Conservation (phyloP, 1,284 basidiomycete genomes). For the Vanrija pseudolonga region DNA sequence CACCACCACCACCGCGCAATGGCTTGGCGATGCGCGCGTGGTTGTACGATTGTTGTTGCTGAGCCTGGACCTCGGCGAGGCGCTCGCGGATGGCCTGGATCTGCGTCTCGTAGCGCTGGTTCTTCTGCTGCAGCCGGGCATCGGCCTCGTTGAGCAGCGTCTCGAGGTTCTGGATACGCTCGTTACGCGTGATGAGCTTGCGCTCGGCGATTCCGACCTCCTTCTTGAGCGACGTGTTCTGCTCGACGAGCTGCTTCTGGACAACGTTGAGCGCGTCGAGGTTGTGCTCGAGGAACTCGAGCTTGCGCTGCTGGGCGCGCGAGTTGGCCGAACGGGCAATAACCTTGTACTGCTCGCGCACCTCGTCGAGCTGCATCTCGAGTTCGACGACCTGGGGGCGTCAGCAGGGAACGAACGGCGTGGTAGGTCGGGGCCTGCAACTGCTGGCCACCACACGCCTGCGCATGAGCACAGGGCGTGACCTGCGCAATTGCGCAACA, state of each 20-base stretch:
- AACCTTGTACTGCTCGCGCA: conserved; percentile 98
- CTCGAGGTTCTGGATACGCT: conserved; percentile 95
- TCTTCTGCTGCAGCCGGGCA: conserved; percentile 81
- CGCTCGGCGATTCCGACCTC: conserved; percentile 95
- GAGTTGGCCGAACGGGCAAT: conserved; percentile 96
- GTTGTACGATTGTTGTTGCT: conserved; percentile 62
- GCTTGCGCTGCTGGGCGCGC: conserved; percentile 98
- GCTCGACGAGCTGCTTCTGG: conserved; percentile 99
- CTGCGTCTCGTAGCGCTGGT: conserved; percentile 92
- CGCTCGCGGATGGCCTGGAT: conserved; percentile 86
- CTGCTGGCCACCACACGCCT: too few relatives aligned
- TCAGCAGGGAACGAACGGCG: conserved; percentile 1
- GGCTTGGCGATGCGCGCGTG: conserved; percentile 84
- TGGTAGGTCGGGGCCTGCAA: too few relatives aligned
- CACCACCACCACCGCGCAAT: conserved; percentile 82
- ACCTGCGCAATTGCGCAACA: not conserved
- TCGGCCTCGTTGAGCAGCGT: conserved; percentile 88
- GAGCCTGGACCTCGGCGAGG: conserved; percentile 80
- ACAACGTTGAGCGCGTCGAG: conserved; percentile 92
- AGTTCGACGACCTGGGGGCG: conserved; percentile 84
- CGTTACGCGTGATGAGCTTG: conserved; percentile 91
- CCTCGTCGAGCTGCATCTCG: conserved; percentile 97
- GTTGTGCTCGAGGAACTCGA: conserved; percentile 97
- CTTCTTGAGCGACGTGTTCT: conserved; percentile 96
- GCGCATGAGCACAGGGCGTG: too few relatives aligned